A percentile compares a stretch with the other conserved stretches of the same genome.
Conservation (phyloP, 805 yeast species). For the Kuraishia piskuri region DNA sequence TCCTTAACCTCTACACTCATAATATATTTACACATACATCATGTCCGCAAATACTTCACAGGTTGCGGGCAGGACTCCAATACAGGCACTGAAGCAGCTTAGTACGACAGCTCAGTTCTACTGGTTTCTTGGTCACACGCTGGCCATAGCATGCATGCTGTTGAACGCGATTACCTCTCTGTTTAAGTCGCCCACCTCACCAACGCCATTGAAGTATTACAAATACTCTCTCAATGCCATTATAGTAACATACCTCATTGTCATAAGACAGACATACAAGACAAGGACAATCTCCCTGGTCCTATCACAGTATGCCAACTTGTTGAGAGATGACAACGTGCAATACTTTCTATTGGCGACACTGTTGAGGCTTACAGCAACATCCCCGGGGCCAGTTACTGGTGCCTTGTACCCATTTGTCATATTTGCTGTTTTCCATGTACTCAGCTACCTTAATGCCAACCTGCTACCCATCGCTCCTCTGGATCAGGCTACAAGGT, state of each 20-base stretch:
- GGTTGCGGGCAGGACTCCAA: not conserved
- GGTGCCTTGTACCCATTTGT: conserved; percentile 53
- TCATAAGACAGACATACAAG: conserved; percentile 50
- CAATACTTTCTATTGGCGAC: conserved; percentile 46
- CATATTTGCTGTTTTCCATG: conserved; percentile 58
- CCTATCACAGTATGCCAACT: conserved; percentile 18
- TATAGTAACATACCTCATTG: conserved; percentile 53
- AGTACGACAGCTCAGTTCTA: conserved; percentile 49
- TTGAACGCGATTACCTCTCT: conserved; percentile 32
- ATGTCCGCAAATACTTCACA: not conserved
- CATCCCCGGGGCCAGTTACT: conserved; percentile 27
- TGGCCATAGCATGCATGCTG: conserved; percentile 34
- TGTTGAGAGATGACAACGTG: conserved; percentile 47
- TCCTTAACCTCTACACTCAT: not conserved
- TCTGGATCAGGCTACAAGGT: conserved; percentile 13
- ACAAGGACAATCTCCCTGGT: conserved; percentile 22
- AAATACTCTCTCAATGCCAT: conserved; percentile 39
- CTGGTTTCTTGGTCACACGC: conserved; percentile 60
- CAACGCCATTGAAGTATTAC: conserved; percentile 26
- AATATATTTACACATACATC: not conserved
- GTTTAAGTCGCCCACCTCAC: conserved; percentile 22
- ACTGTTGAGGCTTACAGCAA: conserved; percentile 32
- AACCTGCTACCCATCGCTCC: conserved; percentile 46
- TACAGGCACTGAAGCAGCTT: not conserved
- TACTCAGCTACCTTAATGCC: conserved; percentile 47